Conservation (phyloP, 306 rosid genomes). For the Neltuma alba region DNA sequence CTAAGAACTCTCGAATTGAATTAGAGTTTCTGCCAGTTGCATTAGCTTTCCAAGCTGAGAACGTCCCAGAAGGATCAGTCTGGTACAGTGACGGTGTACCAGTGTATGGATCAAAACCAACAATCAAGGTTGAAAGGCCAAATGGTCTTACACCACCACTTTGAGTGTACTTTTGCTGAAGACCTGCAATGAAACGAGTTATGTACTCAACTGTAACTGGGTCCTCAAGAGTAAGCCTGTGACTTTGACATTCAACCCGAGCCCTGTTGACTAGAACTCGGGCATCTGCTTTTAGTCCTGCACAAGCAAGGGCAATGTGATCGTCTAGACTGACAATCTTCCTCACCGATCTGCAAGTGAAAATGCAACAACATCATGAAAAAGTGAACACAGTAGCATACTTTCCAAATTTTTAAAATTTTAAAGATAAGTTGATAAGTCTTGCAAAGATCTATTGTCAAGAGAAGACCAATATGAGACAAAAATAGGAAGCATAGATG, state of each 20-base stretch:
- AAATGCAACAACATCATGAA: slow-evolving; percentile 5
- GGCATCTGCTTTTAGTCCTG: slow-evolving; percentile 98
- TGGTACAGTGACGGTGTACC: slow-evolving; percentile 75
- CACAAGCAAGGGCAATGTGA: slow-evolving; percentile 82
- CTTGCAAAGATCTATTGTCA: not conserved
- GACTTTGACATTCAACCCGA: slow-evolving; percentile 93
- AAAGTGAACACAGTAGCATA: not conserved
- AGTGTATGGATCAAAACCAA: slow-evolving; percentile 92
- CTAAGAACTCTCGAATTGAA: slow-evolving; percentile 87
- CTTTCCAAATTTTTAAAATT: not conserved
- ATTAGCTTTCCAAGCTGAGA: slow-evolving; percentile 97
- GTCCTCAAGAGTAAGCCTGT: slow-evolving; percentile 93
- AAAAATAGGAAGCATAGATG: not conserved
- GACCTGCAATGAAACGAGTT: slow-evolving; percentile 94
- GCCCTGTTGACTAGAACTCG: slow-evolving; percentile 91
- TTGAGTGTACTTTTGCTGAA: slow-evolving; percentile 97
- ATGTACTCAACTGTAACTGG: slow-evolving; percentile 94
- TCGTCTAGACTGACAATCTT: slow-evolving; percentile 33
- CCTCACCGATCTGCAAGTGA: slow-evolving; percentile 32
- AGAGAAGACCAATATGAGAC: not conserved
- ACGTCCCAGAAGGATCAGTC: slow-evolving; percentile 98
- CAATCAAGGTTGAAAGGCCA: slow-evolving; percentile 94
- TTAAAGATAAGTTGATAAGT: not conserved
- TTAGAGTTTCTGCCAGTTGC: slow-evolving; percentile 96
- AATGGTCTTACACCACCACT: slow-evolving; percentile 98